Percentiles rank a stretch among this genome's conserved stretches.
These are phyloP conservation scores for Huntiella decipiens DNA, from an alignment of 2,329 filamentous ascomycete species.

Conservation along the genomic window DNA sequence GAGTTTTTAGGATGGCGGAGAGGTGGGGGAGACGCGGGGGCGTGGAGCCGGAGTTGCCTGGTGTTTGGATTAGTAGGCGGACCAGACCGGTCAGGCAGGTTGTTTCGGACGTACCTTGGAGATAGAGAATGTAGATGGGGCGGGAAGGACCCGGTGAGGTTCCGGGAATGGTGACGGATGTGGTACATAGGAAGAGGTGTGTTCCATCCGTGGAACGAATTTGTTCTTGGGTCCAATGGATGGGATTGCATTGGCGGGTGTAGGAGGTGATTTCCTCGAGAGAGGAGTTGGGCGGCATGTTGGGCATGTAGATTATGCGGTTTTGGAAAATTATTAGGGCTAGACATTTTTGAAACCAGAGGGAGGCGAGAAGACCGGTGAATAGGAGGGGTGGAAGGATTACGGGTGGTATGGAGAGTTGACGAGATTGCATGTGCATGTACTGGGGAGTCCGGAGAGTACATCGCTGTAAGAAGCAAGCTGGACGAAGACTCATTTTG, in stretches of 20 bases:
- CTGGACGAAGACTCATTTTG: too few relatives aligned
- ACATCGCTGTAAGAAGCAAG: too few relatives aligned
- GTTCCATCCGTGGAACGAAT: conserved; percentile 46
- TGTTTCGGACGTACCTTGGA: conserved; percentile 27
- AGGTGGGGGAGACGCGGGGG: conserved; percentile 38
- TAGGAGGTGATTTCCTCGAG: conserved; percentile 50
- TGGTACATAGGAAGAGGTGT: conserved; percentile 39
- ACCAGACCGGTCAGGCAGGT: neutral
- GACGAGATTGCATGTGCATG: neutral
- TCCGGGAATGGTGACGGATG: conserved; percentile 18
- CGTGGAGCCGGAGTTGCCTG: conserved; percentile 40
- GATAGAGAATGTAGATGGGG: conserved; percentile 34
- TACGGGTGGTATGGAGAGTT: conserved; percentile 15
- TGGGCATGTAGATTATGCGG: conserved; percentile 66
- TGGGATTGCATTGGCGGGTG: conserved; percentile 33
- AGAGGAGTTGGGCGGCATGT: conserved; percentile 50
- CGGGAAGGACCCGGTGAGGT: conserved; percentile 7
- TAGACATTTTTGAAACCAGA: conserved; percentile 49
- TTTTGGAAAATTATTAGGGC: conserved; percentile 67
- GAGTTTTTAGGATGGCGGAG: conserved; percentile 30
- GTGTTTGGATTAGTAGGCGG: conserved; percentile 11
- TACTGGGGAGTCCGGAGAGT: too few relatives aligned
- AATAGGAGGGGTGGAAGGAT: conserved; percentile 52
- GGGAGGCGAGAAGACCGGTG: conserved; percentile 39
- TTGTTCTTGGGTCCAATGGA: conserved; percentile 48